phyloP scores from a whole-genome alignment of 352 stramenopile genomes.

The Globisporangium echinulatum region DNA sequence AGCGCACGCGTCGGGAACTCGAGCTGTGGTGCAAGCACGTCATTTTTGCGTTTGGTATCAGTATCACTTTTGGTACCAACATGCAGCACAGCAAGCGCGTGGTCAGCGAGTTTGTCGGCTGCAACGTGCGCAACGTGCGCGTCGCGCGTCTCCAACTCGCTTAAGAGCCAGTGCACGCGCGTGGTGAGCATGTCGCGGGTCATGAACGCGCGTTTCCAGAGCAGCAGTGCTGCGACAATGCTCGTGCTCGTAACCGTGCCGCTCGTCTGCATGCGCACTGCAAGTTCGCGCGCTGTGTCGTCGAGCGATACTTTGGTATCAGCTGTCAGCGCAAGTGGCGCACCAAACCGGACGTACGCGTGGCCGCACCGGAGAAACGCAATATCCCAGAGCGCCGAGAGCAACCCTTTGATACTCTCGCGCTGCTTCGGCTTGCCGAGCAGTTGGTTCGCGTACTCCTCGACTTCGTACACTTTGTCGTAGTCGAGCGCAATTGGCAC shows the following conservation, averaged over 20 bases:
- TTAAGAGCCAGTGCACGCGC: constrained; percentile 49
- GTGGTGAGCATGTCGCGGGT: constrained; percentile 53
- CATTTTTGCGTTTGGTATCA: constrained; percentile 10
- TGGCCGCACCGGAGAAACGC: constrained; percentile 73
- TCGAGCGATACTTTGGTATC: constrained; percentile 30
- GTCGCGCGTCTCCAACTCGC: constrained; percentile 33
- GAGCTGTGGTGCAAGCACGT: constrained; percentile 46
- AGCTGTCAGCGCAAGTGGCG: constrained; percentile 48
- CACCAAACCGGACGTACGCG: constrained; percentile 81
- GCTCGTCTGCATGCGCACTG: constrained; percentile 64
- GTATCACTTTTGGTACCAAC: constrained; percentile 19
- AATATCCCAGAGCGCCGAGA: constrained; percentile 67
- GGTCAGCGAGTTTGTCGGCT: constrained; percentile 36
- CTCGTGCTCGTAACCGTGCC: constrained; percentile 73
- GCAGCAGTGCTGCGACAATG: constrained; percentile 62
- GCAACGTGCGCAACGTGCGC: constrained; percentile 61
- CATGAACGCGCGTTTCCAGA: constrained; percentile 66
- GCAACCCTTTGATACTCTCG: constrained; percentile 66
- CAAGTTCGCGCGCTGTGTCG: constrained; percentile 43
- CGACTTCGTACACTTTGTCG: constrained; percentile 84
- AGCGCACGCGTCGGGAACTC: constrained; percentile 59
- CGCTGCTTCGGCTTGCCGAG: constrained; percentile 82
- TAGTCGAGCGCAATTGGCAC: constrained; percentile 88
- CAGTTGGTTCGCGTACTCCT: constrained; percentile 83
- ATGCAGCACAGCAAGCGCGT: constrained; percentile 59